Evolutionary conservation across 163 green algal genomes (phyloP), one percentile per base, ranked within the genome.

Genomic region (Scenedesmus sp.): DNA sequence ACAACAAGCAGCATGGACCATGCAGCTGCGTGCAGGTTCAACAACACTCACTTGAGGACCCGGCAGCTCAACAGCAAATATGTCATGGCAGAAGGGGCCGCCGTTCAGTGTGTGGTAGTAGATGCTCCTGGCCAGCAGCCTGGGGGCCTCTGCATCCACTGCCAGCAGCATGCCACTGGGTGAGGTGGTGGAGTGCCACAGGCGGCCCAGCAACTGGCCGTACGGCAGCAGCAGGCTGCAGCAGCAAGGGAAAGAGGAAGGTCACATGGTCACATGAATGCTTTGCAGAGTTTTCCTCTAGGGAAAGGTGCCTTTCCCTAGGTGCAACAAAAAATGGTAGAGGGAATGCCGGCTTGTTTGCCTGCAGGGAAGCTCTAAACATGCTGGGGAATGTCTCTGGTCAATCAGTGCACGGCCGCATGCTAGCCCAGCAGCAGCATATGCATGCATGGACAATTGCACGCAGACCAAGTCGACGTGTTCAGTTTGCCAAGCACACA

Each of bases 61-160:
- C 40, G 68, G 70, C 51, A 91, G 86, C 78, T 81, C 37, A 43
- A 91, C 76, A 26, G 70, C 51, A 59, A 91, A 86, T 2, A 91
- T 16, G 10, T 79, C 73, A 78, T 91, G 87, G 40, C 87, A 87
- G 33, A 81, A 65, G 13, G 87, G 87, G 12, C 40, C 78, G 2
- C 33, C 73, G 13, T 87, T 81, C 24, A 91, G 35, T 18, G 35
- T 68, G 12, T 81, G 68, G 87, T 83, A 91, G 59, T 82, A 87
- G 26, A 87, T 40, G 20, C 46, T 59, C 53, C 73, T 53, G 16
- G 30, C 87, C 51, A 91, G 56, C n/a, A 91, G 40, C 10, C 40
- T 24, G 24, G 87, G 87, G 35, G 87, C 33, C 59, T 68, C 78
- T 33, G 78, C 73, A 51, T 91, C 87, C 2, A 91, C 73, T 33